phyloP scores from a whole-genome alignment of 2,329 filamentous ascomycete genomes.

The Paramyrothecium sp. region DNA sequence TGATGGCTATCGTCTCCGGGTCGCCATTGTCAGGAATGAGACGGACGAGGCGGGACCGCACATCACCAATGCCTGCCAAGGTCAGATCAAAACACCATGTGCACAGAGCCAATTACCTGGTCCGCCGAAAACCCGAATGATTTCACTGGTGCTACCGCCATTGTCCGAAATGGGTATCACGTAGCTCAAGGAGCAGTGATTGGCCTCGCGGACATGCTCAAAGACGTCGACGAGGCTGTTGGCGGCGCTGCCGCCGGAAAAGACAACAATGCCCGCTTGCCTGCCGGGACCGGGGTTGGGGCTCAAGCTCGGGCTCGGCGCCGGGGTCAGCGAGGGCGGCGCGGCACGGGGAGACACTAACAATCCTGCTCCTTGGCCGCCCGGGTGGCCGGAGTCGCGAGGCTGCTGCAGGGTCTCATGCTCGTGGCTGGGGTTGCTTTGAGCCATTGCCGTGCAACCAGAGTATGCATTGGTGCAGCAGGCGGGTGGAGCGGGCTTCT shows the following conservation, averaged over 20 bases:
- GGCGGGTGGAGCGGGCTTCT: no score
- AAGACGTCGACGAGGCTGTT: slow-evolving; percentile 94
- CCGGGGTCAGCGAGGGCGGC: neutral
- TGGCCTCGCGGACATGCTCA: slow-evolving; percentile 61
- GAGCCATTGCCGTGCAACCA: no score
- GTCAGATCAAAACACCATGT: neutral
- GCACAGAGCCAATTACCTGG: slow-evolving; percentile 57
- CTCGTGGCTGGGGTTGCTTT: no score
- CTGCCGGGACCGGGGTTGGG: slow-evolving; percentile 14
- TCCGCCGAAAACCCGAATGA: slow-evolving; percentile 92
- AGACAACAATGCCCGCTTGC: slow-evolving; percentile 64
- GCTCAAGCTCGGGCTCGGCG: neutral
- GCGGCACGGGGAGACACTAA: neutral
- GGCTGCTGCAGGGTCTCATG: no score
- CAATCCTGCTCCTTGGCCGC: no score
- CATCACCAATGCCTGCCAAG: slow-evolving; percentile 53
- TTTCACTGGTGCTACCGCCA: slow-evolving; percentile 87
- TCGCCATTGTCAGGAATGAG: slow-evolving; percentile 70
- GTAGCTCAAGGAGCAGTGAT: slow-evolving; percentile 70
- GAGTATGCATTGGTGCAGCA: no score
- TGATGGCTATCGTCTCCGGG: slow-evolving; percentile 71
- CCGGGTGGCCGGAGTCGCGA: no score
- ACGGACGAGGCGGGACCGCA: slow-evolving; percentile 70
- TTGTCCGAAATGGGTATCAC: slow-evolving; percentile 97
- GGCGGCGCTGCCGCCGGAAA: slow-evolving; percentile 91